Evolutionary conservation across 768 basidiomycete species (phyloP).

Genomic region (Boletus rubropictus): DNA sequence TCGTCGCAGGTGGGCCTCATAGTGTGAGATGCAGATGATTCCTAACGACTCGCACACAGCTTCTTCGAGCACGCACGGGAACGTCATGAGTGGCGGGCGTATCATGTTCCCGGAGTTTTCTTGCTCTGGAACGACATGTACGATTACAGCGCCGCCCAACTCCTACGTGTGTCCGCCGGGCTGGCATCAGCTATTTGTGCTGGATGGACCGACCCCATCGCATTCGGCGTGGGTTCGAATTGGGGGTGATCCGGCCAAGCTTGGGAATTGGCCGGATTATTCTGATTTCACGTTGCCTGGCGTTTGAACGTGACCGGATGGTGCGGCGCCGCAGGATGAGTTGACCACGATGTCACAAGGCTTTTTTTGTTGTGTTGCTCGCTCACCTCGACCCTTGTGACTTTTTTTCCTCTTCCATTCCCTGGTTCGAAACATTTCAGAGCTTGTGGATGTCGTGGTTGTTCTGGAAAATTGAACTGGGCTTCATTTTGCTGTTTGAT

Average conservation of each 20-base stretch:
- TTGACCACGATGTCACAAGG: background rate
- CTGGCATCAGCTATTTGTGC: constrained; percentile 71
- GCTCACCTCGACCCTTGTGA: background rate
- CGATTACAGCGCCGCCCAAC: constrained; percentile 74
- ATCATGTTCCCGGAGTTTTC: constrained; percentile 70
- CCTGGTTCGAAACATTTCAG: no score
- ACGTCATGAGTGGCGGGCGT: constrained; percentile 62
- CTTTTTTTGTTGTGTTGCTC: background rate
- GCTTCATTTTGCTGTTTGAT: background rate
- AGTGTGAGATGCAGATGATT: background rate
- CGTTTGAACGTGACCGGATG: constrained; percentile 26
- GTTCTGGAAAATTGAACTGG: background rate
- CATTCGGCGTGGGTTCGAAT: constrained; percentile 71
- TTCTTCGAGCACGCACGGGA: constrained; percentile 72
- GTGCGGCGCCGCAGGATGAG: background rate
- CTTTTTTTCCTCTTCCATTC: no score
- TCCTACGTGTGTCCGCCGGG: constrained; percentile 62
- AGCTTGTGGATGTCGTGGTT: background rate
- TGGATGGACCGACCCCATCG: constrained; percentile 76
- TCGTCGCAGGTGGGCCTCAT: constrained; percentile 49
- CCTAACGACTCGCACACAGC: constrained; percentile 32
- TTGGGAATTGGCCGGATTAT: constrained; percentile 71
- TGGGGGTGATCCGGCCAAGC: constrained; percentile 62
- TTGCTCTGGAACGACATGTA: constrained; percentile 64
- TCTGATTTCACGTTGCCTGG: constrained; percentile 68